phyloP scores from a whole-genome alignment of 176 grass and related monocot species.

The Melocanna baccifera region DNA sequence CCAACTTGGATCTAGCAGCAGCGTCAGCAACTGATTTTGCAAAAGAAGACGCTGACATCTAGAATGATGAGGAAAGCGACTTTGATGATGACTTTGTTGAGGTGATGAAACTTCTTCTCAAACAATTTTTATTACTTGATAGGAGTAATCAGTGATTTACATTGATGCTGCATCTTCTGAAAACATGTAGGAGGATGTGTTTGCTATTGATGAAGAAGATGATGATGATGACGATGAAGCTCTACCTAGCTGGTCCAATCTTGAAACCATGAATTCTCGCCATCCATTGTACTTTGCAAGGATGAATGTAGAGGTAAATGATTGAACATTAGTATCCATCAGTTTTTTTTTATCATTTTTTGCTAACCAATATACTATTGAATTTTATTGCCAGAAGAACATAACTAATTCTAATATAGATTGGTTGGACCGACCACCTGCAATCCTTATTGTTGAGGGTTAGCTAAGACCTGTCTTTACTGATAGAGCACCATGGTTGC shows the following conservation, averaged over 20 bases:
- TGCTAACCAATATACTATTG: neutral
- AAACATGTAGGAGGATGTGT: slow-evolving; percentile 50
- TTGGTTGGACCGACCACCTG: slow-evolving; percentile 78
- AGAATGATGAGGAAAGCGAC: slow-evolving; percentile 50
- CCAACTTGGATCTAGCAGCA: slow-evolving; percentile 50
- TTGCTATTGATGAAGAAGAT: slow-evolving; percentile 45
- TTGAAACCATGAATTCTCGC: slow-evolving; percentile 76
- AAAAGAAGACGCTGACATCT: slow-evolving; percentile 43
- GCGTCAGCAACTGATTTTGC: slow-evolving; percentile 40
- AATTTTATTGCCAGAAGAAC: slow-evolving; percentile 46
- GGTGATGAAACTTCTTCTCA: slow-evolving; percentile 30
- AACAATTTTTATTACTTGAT: neutral
- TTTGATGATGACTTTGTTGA: slow-evolving; percentile 60
- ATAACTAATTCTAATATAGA: slow-evolving; percentile 59
- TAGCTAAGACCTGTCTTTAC: slow-evolving; percentile 80
- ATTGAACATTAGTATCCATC: neutral
- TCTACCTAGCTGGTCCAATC: slow-evolving; percentile 65
- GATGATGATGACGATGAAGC: slow-evolving; percentile 31
- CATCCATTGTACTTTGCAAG: slow-evolving; percentile 84
- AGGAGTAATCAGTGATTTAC: neutral
- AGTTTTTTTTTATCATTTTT: neutral
- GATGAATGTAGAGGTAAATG: slow-evolving; percentile 64
- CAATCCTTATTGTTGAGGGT: slow-evolving; percentile 77
- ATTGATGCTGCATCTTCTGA: slow-evolving; percentile 19
- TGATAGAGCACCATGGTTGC: slow-evolving; percentile 67